Conservation (phyloP, 768 basidiomycete genomes). For the Kwoniella sp. region DNA sequence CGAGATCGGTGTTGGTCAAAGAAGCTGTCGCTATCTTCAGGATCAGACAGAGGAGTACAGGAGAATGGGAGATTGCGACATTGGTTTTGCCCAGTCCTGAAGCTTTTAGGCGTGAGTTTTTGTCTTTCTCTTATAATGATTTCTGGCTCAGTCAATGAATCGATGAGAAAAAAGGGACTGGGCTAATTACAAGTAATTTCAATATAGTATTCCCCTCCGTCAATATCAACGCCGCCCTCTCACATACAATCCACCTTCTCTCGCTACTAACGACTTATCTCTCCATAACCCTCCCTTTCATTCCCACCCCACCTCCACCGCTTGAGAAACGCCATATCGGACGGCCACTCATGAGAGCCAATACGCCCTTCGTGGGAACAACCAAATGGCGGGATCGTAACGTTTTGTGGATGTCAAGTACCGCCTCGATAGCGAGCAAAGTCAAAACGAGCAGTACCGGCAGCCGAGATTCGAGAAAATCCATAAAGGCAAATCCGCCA, state of each 20-base stretch:
- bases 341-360: slow-evolving; percentile 34
- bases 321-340: slow-evolving; percentile 26
- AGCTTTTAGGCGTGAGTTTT: slow-evolving; percentile 35
- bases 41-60: slow-evolving; percentile 16
- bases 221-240: slow-evolving; percentile 43
- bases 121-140: too few species aligned
- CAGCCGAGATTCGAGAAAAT: neutral
- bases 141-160: too few species aligned
- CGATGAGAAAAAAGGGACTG: too few species aligned
- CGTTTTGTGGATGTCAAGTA: slow-evolving; percentile 34
- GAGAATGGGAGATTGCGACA: slow-evolving; percentile 45
- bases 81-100: slow-evolving; percentile 28
- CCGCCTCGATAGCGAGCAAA: slow-evolving; percentile 25
- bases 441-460: slow-evolving; percentile 2
- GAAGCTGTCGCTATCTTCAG: slow-evolving; percentile 48
- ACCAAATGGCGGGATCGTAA: slow-evolving; percentile 39
- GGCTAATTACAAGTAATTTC: neutral
- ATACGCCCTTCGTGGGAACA: slow-evolving; percentile 37
- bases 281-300: slow-evolving; percentile 45
- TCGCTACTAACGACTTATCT: slow-evolving; percentile 49
- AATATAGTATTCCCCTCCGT: slow-evolving; percentile 31
- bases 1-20: slow-evolving; percentile 39
- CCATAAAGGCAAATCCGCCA: too few species aligned
- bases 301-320: slow-evolving; percentile 17
- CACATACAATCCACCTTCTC: slow-evolving; percentile 47